These are phyloP conservation scores for Lepidium africanum DNA, from an alignment of 345 rosid genomes.

Conservation along the genomic window DNA sequence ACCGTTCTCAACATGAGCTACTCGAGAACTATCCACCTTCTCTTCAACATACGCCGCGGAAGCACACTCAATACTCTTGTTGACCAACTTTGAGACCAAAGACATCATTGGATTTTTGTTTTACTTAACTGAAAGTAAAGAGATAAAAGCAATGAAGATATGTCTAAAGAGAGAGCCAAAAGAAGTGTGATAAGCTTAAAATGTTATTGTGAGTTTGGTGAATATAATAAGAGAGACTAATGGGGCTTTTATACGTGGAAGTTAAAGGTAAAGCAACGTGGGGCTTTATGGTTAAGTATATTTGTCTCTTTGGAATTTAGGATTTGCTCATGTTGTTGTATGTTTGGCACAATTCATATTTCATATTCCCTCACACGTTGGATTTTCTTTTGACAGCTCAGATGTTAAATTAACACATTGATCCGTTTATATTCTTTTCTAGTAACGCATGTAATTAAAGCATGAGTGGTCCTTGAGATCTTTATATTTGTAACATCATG, in stretches of 20 bases:
- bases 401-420: neutral
- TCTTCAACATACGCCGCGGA: neutral
- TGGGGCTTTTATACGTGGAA: conserved; percentile 7
- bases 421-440: conserved; percentile 2
- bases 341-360: conserved; percentile 13
- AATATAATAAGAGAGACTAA: neutral
- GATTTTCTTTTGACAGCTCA: conserved; percentile 20
- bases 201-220: conserved; percentile 11
- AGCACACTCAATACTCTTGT: neutral
- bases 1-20: conserved; percentile 5
- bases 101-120: neutral
- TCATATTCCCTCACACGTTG: conserved; percentile 11
- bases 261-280: too few relatives aligned
- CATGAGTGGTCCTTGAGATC: too few relatives aligned
- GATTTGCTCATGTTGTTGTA: conserved; percentile 10
- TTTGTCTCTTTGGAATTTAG: neutral
- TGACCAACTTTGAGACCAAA: neutral
- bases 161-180: neutral
- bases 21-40: neutral
- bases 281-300: neutral
- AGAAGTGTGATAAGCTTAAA: neutral
- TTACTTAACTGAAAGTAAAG: too few relatives aligned
- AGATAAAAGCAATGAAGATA: neutral
- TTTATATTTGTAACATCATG: neutral
- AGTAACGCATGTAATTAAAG: too few relatives aligned